Evolutionary conservation across 768 basidiomycete species (phyloP), one percentile per base, ranked within the genome.

Genomic region (Ephemerocybe angulata): DNA sequence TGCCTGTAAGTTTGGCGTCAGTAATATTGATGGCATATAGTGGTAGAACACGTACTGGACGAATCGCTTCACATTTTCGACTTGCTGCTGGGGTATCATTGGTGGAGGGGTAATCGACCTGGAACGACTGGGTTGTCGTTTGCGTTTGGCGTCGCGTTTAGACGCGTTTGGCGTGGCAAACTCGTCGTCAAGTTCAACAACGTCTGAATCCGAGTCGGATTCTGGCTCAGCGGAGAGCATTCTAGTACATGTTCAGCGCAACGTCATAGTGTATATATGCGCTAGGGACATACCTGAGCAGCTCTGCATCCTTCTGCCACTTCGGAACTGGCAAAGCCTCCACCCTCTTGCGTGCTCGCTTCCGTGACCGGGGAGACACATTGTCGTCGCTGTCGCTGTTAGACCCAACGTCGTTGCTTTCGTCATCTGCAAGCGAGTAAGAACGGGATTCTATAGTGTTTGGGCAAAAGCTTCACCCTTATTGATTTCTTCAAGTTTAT

Each of bases 51-150:
- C 73, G 52, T 62, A 90, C 90, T 83, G 77, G 47, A 90, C 80
- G 17, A 88, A 67, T 31, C 79, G 72, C 37, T 77, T 79, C 13
- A 87, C 84, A 52, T 76, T 75, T 60, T 81, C 76, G 1, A 85
- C 71, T 53, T 83, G 78, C 28, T 81, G 72, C 10, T 68, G 63
- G 2, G 86, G 71, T 13, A 90, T 67, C 31, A 73, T 74, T 0
- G 89, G 90, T 4, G 89, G 89, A 2, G 90, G 89, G 0, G 89
- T 92, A 35, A 91, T 79, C 3, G 89, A 92, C 22, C 76, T 71
- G 28, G 87, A 90, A 35, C 84, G 83, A 64, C 82, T 85, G 42
- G 84, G 78, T 37, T 71, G 62, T 35, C 78, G 76, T 57, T 78
- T 79, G 27, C 70, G 70, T 52, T 73, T 73, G 15, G 35, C 21